A percentile compares a stretch with the other conserved stretches of the same genome.
Evolutionary conservation across 2,329 filamentous ascomycete genomes (phyloP).

Genomic region (Knufia fluminis): DNA sequence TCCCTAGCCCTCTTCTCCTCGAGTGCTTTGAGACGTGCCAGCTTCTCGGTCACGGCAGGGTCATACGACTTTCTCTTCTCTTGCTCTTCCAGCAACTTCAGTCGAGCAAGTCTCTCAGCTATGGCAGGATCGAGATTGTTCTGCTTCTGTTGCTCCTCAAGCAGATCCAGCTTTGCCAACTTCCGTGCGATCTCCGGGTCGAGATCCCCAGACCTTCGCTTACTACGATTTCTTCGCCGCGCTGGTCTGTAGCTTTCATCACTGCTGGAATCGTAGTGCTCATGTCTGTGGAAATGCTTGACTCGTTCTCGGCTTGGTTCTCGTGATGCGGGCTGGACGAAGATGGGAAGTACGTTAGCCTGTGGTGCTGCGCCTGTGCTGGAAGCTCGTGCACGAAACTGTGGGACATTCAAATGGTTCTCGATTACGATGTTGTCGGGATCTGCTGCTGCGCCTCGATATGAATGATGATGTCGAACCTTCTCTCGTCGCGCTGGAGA

Average conservation of each 20-base stretch:
- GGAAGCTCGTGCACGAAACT: conserved; percentile 16
- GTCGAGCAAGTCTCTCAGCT: neutral
- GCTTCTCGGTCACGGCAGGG: neutral
- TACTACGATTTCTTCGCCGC: neutral
- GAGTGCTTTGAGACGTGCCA: conserved; percentile 9
- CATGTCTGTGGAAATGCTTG: conserved; percentile 11
- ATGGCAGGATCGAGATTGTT: neutral
- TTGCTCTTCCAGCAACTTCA: neutral
- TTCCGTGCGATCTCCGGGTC: neutral
- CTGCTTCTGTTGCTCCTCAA: neutral
- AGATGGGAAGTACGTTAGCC: conserved; percentile 16
- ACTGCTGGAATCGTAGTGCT: conserved; percentile 8
- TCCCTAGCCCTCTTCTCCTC: conserved; percentile 29
- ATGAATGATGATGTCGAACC: conserved; percentile 1
- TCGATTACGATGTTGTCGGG: conserved; percentile 17
- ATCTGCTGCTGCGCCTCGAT: conserved; percentile 12
- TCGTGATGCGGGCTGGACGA: conserved; percentile 9
- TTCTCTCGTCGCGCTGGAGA: neutral
- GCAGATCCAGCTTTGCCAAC: conserved; percentile 1
- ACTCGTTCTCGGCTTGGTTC: conserved; percentile 14
- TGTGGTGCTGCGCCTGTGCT: conserved; percentile 17
- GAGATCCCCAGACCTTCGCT: no score
- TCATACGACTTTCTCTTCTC: neutral
- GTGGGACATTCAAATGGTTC: conserved; percentile 19
- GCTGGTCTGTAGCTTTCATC: neutral